Evolutionary conservation across 1,284 basidiomycete species (phyloP).

Genomic region (Tetrapyrgos nigripes): DNA sequence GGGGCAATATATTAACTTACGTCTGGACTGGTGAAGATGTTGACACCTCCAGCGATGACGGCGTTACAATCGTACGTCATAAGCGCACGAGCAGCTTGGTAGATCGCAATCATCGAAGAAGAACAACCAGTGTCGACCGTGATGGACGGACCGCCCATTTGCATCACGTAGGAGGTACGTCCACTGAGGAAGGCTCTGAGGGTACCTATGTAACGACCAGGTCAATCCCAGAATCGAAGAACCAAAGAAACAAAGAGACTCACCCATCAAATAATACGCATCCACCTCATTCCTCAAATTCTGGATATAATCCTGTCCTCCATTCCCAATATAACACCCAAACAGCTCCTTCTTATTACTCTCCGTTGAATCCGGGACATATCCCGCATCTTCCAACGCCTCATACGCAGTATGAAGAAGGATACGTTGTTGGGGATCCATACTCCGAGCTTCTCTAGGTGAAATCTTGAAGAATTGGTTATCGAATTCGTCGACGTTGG

Average conservation of each 20-base stretch:
- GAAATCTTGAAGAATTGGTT: constrained; percentile 73
- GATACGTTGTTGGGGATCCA: constrained; percentile 78
- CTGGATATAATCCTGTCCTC: constrained; percentile 71
- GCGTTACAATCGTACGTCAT: constrained; percentile 66
- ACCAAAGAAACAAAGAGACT: constrained; percentile 14
- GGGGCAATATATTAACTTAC: constrained; percentile 43
- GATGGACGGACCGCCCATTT: constrained; percentile 70
- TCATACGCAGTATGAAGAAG: constrained; percentile 69
- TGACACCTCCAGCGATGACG: constrained; percentile 76
- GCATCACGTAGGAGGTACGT: constrained; percentile 70
- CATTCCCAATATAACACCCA: constrained; percentile 69
- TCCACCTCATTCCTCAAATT: constrained; percentile 68
- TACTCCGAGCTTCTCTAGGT: constrained; percentile 71
- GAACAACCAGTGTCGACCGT: constrained; percentile 78
- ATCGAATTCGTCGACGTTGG: constrained; percentile 64
- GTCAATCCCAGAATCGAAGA: constrained; percentile 1
- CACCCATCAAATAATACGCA: constrained; percentile 76
- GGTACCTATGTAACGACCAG: constrained; percentile 56
- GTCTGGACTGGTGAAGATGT: constrained; percentile 72
- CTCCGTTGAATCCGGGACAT: constrained; percentile 61
- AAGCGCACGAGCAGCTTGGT: constrained; percentile 71
- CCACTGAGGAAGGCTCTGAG: constrained; percentile 72
- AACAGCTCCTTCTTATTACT: constrained; percentile 58
- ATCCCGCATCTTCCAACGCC: constrained; percentile 73
- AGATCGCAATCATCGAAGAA: constrained; percentile 69